These are phyloP conservation scores for Kwoniella sp. DNA, from an alignment of 768 basidiomycete genomes.

Conservation along the genomic window DNA sequence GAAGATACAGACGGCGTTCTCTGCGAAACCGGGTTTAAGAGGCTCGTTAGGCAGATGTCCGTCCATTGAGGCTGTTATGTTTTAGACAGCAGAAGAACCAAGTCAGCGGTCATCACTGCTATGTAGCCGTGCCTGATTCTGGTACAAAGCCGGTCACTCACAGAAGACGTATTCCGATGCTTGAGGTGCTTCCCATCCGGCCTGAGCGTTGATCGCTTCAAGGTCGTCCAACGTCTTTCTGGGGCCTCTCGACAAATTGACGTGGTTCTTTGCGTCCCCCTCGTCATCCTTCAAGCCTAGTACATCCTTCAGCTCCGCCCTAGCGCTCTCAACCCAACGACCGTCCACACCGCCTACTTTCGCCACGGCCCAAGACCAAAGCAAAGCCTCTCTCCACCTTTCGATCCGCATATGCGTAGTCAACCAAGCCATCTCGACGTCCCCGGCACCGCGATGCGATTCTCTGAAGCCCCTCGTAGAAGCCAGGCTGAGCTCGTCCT, in stretches of 20 bases:
- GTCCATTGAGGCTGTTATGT: constrained; percentile 52
- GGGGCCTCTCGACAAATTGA: constrained; percentile 1
- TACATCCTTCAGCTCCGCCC: constrained; percentile 29
- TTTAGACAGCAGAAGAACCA: constrained; percentile 6
- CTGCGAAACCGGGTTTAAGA: constrained; percentile 3
- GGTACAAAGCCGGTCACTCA: constrained; percentile 24
- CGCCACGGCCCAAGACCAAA: constrained; percentile 52
- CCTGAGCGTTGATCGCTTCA: constrained; percentile 19
- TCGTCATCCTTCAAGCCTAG: constrained; percentile 22
- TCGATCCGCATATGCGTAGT: constrained; percentile 47
- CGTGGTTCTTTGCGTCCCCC: constrained; percentile 9
- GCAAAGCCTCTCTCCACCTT: constrained; percentile 53
- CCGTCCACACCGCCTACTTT: constrained; percentile 41
- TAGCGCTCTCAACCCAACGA: constrained; percentile 36
- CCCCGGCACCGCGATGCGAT: constrained; percentile 33
- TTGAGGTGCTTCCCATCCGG: constrained; percentile 37
- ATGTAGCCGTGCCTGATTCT: background rate
- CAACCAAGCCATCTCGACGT: constrained; percentile 51
- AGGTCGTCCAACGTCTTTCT: constrained; percentile 39
- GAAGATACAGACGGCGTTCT: constrained; percentile 24
- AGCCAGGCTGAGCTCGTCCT: constrained; percentile 34
- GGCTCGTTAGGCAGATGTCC: constrained; percentile 41
- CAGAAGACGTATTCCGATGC: constrained; percentile 40
- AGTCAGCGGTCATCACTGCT: background rate
- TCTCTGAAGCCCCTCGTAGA: constrained; percentile 48